Conservation (phyloP, 139 green algal species). For the Chlorella sp. region DNA sequence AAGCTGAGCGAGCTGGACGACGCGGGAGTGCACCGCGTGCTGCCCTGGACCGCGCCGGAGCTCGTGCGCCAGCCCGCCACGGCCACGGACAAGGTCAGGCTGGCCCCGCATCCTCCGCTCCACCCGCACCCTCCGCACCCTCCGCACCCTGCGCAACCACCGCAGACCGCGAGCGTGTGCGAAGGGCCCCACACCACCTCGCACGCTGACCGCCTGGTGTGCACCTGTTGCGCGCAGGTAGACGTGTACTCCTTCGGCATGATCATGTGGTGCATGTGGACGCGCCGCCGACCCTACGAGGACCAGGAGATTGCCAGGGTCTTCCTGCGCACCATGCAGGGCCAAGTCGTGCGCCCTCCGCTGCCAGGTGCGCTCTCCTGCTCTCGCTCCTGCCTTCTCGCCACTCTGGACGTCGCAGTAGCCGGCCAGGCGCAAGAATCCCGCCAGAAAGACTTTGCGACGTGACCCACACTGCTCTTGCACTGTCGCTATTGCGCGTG, state of each 20-base stretch:
- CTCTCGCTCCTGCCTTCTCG: not conserved
- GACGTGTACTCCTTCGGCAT: constrained; percentile 58
- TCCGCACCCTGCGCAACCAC: not conserved
- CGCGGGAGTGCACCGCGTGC: constrained; percentile 43
- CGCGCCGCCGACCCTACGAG: constrained; percentile 7
- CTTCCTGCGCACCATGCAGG: constrained; percentile 5
- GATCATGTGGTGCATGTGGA: constrained; percentile 41
- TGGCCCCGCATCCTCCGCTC: too few species aligned
- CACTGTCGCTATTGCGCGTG: not conserved
- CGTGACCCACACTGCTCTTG: not conserved
- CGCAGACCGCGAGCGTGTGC: not conserved
- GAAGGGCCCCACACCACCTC: not conserved
- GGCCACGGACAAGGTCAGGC: constrained; percentile 48
- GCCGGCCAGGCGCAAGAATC: not conserved
- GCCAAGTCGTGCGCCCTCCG: constrained; percentile 15
- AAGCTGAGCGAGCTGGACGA: constrained; percentile 39
- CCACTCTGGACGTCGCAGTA: not conserved
- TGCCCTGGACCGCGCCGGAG: constrained; percentile 68
- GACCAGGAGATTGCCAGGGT: constrained; percentile 2
- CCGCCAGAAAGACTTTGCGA: not conserved
- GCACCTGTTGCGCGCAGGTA: too few species aligned
- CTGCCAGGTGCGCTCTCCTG: constrained; percentile 15
- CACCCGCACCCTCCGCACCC: not conserved
- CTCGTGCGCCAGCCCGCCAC: constrained; percentile 48
- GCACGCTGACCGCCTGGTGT: not conserved